Base-by-base conservation (phyloP, 1,284 basidiomycete species). In the Cystobasidium sp. region DNA sequence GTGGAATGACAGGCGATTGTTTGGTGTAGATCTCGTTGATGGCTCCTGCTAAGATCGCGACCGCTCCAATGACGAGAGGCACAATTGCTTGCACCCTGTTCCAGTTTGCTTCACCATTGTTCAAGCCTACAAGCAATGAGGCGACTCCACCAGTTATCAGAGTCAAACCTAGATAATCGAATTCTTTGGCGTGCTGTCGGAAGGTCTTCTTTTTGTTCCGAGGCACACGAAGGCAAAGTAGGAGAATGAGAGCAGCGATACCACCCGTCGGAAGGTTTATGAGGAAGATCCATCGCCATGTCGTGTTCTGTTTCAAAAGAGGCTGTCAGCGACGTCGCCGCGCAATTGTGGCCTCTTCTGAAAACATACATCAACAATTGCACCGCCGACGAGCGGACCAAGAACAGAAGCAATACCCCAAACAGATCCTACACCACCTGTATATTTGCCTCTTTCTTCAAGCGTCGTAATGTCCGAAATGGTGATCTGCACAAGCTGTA, bases 61-160 rank as follows among this genome's bases (percentile, higher is more conserved):
- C 84, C 20, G 84, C 83, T 12, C 94, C 94, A 63, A 91, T 83
- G 0, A 85, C 85, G n/a, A 97, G 85, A 5, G 90, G 85, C 0
- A 87, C 86, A 61, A 95, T 93, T 0, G 92, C 90, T 75, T 88
- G 81, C 3, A 88, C 44, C 80, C 77, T 41, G 77, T 78, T 81
- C 84, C 84, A 84, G 76, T 37, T 9, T 46, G 64, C 55, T 78
- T 80, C 80, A n/a, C 78, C 80, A 6, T 47, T 74, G 3, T 90
- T 90, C 82, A 97, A 94, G 0, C 94, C 94, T 12, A 96, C 84
- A 18, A 97, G 86, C 18, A 97, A 81, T 68, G 89, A 88, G 6
- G 93, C 85, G 18, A 92, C 87, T 0, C 75, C 75, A 1, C 51
- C 83, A 67, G 95, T 87, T 69, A 97, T 85, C 44, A 93, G 84